Base-by-base conservation (phyloP, 371 early-diverging fungal genomes). In the Rhizopus sp. region DNA sequence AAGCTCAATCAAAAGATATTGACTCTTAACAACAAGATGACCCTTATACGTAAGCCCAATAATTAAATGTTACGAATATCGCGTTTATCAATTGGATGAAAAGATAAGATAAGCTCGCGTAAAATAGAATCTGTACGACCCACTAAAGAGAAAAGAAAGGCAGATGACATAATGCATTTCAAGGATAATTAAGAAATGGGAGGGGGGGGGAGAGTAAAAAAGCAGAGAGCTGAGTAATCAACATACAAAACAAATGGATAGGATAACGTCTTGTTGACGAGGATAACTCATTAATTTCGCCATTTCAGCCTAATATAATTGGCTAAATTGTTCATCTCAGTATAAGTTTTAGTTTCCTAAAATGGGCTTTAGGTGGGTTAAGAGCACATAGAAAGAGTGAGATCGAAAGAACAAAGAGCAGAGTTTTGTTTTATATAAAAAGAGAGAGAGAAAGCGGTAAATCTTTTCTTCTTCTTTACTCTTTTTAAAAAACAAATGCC, bases 271-370 rank as follows among this genome's bases (percentile, higher is more conserved):
- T 32, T 8, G 52, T 57, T 67, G 68, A 62, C 63, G 68, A 67
- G 47, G 51, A 55, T 56, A 59, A 55, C 56, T 35, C 34, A 31
- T 59, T 49, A 49, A 64, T 65, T 69, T 64, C 69, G 66, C 69
- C 65, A 69, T 69, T 65, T 62, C 59, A 62, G 41, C 51, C 52
- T 23, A 38, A 57, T 59, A 50, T 60, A 46, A 69, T 69, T 69
- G 69, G 69, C 62, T 59, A 51, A 50, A 53, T 45, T 38, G 38
- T 40, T 59, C 62, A 61, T 62, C 62, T 69, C 59, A 31, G 31
- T 37, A 17, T 54, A 55, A 58, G 51, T 53, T 49, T 41, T 44
- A 17, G 45, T 54, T 60, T 31, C 62, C 66, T 49, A 64, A 69
- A 53, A 58, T 51, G 63, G 70, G 63, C 31, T 57, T 62, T 40